phyloP scores from a whole-genome alignment of 768 basidiomycete species.

The Obba rivulosa region DNA sequence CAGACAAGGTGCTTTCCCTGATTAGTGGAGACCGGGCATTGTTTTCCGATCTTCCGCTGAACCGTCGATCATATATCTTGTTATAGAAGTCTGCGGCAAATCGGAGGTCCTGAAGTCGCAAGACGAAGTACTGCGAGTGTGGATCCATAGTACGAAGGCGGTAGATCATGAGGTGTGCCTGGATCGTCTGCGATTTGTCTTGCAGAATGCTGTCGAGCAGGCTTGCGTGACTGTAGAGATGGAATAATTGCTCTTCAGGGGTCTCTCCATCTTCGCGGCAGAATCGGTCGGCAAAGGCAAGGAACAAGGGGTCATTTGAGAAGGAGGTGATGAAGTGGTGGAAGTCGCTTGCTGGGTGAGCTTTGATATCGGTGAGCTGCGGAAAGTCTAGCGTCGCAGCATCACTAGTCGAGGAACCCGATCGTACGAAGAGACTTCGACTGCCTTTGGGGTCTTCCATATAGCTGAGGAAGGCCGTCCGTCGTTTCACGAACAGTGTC shows the following conservation, averaged over 20 bases:
- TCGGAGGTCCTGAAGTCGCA: conserved; percentile 67
- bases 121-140: conserved; percentile 53
- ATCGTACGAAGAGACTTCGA: conserved; percentile 83
- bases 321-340: conserved; percentile 84
- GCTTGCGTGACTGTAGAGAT: conserved; percentile 68
- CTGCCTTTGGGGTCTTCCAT: conserved; percentile 92
- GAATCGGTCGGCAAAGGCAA: conserved; percentile 78
- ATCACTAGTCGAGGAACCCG: conserved; percentile 80
- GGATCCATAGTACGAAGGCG: conserved; percentile 60
- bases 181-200: conserved; percentile 79
- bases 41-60: conserved; percentile 66
- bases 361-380: conserved; percentile 58
- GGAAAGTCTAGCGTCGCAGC: conserved; percentile 85
- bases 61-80: conserved; percentile 67
- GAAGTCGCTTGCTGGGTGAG: conserved; percentile 68
- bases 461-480: conserved; percentile 90
- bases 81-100: conserved; percentile 75
- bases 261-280: conserved; percentile 58
- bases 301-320: conserved; percentile 73
- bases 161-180: conserved; percentile 69
- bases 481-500: conserved; percentile 87
- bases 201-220: conserved; percentile 86
- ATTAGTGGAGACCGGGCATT: conserved; percentile 63
- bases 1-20: conserved; percentile 66
- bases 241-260: conserved; percentile 54